phyloP scores from a whole-genome alignment of 306 rosid genomes.

The Quercus engelmannii region DNA sequence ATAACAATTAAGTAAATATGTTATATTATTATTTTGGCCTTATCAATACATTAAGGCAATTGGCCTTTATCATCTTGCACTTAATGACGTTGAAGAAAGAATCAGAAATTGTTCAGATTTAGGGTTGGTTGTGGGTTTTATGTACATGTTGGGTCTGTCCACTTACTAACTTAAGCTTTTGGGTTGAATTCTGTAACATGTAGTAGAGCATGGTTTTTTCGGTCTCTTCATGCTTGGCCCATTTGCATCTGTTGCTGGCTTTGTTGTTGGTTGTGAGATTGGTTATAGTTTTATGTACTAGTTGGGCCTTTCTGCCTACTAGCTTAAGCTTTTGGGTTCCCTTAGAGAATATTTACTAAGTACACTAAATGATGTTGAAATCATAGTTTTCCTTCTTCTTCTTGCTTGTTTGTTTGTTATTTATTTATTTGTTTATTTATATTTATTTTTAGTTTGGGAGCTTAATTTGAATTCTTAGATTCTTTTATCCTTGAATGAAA shows the following conservation, averaged over 20 bases:
- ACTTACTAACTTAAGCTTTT: not conserved
- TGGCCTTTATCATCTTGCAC: not conserved
- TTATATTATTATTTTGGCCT: constrained; percentile 12
- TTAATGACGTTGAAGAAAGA: not conserved
- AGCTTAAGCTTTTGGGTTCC: not conserved
- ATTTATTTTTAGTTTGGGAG: not conserved
- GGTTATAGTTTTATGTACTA: not conserved
- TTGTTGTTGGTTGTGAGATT: not conserved
- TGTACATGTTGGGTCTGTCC: not conserved
- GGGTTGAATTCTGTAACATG: not conserved
- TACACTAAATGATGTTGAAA: not conserved
- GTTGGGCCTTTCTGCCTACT: not conserved
- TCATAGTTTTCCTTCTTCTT: not conserved
- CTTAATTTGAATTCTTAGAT: not conserved
- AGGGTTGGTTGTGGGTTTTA: not conserved
- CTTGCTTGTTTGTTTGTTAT: not conserved
- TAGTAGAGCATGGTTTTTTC: not conserved
- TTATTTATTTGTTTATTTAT: too few species aligned
- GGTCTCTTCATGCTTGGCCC: not conserved
- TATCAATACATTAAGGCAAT: constrained; percentile 7
- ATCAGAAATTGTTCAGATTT: not conserved
- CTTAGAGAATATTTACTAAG: not conserved
- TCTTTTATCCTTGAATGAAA: constrained; percentile 8
- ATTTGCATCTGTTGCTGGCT: not conserved
- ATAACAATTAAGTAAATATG: constrained; percentile 2